Evolutionary conservation across 23 red algal genomes (phyloP).

Genomic region (Gracilaria vermiculophylla): DNA sequence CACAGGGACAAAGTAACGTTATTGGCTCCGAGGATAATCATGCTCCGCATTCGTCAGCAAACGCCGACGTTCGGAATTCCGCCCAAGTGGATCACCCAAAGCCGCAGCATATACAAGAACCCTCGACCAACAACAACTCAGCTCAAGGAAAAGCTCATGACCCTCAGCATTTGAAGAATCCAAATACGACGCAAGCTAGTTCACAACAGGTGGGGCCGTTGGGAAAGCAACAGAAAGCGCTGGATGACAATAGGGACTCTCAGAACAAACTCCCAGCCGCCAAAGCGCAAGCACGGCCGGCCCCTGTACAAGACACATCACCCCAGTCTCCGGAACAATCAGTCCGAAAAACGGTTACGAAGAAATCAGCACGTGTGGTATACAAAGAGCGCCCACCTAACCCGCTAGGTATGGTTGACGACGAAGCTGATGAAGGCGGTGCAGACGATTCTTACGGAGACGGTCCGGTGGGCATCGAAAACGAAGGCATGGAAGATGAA

Average conservation of each 20-base stretch:
- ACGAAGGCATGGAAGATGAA: not conserved
- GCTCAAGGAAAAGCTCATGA: not conserved
- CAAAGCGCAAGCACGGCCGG: not conserved
- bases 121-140: not conserved
- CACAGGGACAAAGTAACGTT: not conserved
- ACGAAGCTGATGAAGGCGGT: constrained; percentile 15
- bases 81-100: not conserved
- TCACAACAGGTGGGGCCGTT: too few relatives aligned
- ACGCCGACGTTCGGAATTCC: not conserved
- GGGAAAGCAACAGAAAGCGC: not conserved
- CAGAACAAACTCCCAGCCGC: not conserved
- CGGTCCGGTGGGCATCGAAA: not conserved
- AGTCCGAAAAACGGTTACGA: not conserved
- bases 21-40: not conserved
- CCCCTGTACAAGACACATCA: not conserved
- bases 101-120: not conserved
- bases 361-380: not conserved
- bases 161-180: not conserved
- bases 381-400: not conserved
- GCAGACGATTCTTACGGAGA: not conserved
- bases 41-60: not conserved
- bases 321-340: not conserved
- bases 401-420: constrained; percentile 16
- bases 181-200: too few relatives aligned
- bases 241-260: not conserved